Base-by-base conservation (phyloP, 805 yeast species). In the Teunomyces lycoperdinae region DNA sequence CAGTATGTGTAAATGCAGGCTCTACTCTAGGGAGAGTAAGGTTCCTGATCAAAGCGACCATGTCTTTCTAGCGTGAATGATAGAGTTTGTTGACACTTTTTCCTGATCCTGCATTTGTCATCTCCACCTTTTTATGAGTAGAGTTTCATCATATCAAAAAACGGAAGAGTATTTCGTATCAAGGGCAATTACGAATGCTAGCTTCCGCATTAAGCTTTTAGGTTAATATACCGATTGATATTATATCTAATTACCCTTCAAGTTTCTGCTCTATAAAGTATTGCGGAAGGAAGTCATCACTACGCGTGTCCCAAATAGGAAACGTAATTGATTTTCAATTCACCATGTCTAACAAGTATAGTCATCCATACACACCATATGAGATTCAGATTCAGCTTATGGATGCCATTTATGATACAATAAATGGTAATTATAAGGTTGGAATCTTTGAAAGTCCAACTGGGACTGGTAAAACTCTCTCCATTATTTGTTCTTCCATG, bases 371-470 rank as follows among this genome's bases (percentile, higher is more conserved):
- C 61, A 59, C 64, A 41, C 97, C 98, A 0, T 91, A 91, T 63
- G 74, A 72, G 24, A 89, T 90, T 51, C 98, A 91, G 62, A 38
- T 77, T 17, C 78, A 84, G 50, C 77, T 91, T 54, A 91, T 91
- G 97, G 68, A 72, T 28, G 78, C 83, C 16, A 75, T 92, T n/a
- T 86, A 86, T 56, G 78, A 78, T 20, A 76, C 87, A 1, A 71
- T 91, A 13, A 71, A 73, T 4, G 54, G 54, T 14, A 71, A 74
- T 9, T 78, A 73, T 57, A 88, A 86, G 60, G 71, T 91, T 2
- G 96, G 95, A 0, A 73, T 91, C 1, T 84, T 91, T 58, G 97
- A 91, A 62, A 85, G 94, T 48, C 98, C 98, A 0, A 91, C 98
- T 0, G 98, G 98, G 5, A 88, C 91, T 1, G 97, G 98, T 2